Base-by-base conservation (phyloP, 2,329 filamentous ascomycete genomes). In the Fusarium sp. region DNA sequence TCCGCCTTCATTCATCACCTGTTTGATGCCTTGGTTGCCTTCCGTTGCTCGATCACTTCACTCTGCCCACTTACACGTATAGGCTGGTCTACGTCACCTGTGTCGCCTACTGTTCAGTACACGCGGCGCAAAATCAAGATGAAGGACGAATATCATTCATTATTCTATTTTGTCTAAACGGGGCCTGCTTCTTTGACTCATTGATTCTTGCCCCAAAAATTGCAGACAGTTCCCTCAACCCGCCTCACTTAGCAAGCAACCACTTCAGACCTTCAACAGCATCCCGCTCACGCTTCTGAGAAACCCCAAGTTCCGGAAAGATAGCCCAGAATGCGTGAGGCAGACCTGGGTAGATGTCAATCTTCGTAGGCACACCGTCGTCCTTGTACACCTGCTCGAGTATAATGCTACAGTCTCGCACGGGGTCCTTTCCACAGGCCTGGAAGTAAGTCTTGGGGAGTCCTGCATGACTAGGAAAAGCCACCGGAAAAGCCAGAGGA, bases 371-470 rank as follows among this genome's bases (percentile, higher is more conserved):
- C 2, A 78, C 69, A 0, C 73, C 75, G 3, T 66, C 67, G 22
- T 78, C 76, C 36, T 50, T 72, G 62, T 71, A 76, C 10, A 76
- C 65, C 42, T 76, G 74, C 45, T 79, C 76, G 57, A 75, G 67
- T 15, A 78, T 56, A 38, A 79, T 58, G 2, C 69, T 72, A 43
- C 62, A 74, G 45, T 79, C 76, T 24, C 77, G 67, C 19, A 75
- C 52, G 2, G 74, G 73, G 40, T 79, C 77, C 13, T 76, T 47
- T 3, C 76, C 77, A 31, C 72, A 78, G 8, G 68, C 67, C 42
- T 78, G 76, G 21, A 79, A 77, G 49, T 78, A 79, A 9, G 76
- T 78, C 62, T 70, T 77, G 13, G 75, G 76, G 15, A 77, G 62
- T 4, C 67, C 64, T 15, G 57, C 49, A 14, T 68, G 65, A 21